phyloP scores from a whole-genome alignment of 805 yeast genomes.

The Cyberlindnera amylophila region DNA sequence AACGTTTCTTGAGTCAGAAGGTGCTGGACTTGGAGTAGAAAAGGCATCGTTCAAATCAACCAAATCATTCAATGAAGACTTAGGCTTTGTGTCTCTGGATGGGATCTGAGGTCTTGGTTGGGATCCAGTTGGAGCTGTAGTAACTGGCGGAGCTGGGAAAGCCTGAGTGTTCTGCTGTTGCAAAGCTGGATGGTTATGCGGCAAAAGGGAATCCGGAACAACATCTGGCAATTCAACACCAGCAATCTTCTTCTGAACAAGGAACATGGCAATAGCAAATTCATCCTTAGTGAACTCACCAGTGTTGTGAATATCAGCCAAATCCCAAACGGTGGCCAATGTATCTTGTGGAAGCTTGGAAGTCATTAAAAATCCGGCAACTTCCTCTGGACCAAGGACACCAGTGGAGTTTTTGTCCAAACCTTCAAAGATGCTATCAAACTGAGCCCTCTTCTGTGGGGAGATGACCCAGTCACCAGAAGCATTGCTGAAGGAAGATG shows the following conservation, averaged over 20 bases:
- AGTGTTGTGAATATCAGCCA: conserved; percentile 82
- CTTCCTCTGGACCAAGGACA: conserved; percentile 66
- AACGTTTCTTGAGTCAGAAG: conserved; percentile 18
- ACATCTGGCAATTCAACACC: conserved; percentile 77
- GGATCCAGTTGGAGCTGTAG: conserved; percentile 8
- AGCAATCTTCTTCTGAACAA: conserved; percentile 78
- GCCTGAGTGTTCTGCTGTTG: conserved; percentile 17
- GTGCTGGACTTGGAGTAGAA: conserved; percentile 36
- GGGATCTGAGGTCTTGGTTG: conserved; percentile 29
- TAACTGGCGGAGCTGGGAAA: conserved; percentile 14
- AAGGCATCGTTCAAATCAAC: conserved; percentile 56
- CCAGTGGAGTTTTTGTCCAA: conserved; percentile 68
- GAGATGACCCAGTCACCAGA: conserved; percentile 64
- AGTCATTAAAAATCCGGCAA: conserved; percentile 84
- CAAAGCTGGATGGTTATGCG: conserved; percentile 19
- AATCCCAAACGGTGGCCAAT: conserved; percentile 90
- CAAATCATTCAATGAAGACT: conserved; percentile 62
- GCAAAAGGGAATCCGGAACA: conserved; percentile 62
- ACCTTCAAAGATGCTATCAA: conserved; percentile 72
- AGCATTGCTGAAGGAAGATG: conserved; percentile 35
- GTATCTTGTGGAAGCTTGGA: conserved; percentile 82
- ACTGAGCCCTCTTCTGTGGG: conserved; percentile 68
- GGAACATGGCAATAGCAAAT: conserved; percentile 89
- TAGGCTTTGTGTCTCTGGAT: conserved; percentile 38
- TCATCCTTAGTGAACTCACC: conserved; percentile 79